Base-by-base conservation (phyloP, 2,329 filamentous ascomycete genomes). In the Periconia sp. region DNA sequence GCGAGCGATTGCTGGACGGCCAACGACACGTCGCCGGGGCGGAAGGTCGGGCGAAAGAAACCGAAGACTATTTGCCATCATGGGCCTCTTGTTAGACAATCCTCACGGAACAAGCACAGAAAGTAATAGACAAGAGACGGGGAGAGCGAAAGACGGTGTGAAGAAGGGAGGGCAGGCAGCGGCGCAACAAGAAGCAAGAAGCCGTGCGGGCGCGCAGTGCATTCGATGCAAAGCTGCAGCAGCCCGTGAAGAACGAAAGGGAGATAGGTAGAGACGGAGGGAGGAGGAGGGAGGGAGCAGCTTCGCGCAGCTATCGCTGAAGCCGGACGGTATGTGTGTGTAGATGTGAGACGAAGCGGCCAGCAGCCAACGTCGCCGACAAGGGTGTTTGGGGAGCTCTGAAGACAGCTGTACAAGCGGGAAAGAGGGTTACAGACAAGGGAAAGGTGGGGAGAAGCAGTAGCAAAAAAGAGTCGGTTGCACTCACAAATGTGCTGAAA, bases 1-100 rank as follows among this genome's bases (percentile, higher is more conserved):
- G 33, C 44, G 50, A 50, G 33, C 50, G 41, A 53, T 51, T 51
- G 62, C 52, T 63, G 58, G 52, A 46, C 58, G 18, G 40, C 41
- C 55, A 47, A 53, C 55, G 57, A 60, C 60, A 62, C 55, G 55
- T 62, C 58, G 62, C 61, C 57, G 49, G 57, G 62, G 63, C 68
- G 70, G 70, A 68, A 57, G 66, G 50, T 50, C 11, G 48, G 50
- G 54, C 53, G 61, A 61, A 27, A 27, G 23, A 27, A 27, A 5
- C 23, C 5, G 8, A 8, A 27, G 72, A 70, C 73, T 76, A 71
- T 75, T 75, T 75, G 72, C 74, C 72, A 73, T 68, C 60, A 70
- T 62, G 71, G 33, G 68, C 70, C 58, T 66, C 67, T 66, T 54
- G 73, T 75, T 69, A 75, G 72, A 74, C 8, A 60, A 55, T 37